phyloP scores from a whole-genome alignment of 1,139 yeast species.

The Geotrichum australiense region DNA sequence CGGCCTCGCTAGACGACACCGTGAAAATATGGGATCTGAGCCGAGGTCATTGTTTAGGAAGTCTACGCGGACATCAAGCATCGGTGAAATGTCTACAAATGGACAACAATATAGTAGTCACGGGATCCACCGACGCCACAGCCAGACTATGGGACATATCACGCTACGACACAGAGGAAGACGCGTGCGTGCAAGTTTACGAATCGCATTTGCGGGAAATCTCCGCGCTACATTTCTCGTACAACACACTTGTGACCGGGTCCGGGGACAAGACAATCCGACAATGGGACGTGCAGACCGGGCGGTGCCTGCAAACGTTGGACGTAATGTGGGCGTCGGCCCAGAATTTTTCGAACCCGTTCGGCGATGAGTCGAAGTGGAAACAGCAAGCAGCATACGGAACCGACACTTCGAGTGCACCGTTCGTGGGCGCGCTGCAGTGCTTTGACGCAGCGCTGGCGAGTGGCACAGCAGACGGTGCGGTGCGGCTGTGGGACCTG shows the following conservation, averaged over 20 bases:
- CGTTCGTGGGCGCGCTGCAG: conserved; percentile 54
- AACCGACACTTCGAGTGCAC: conserved; percentile 20
- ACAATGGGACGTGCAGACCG: conserved; percentile 53
- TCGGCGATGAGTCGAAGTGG: conserved; percentile 23
- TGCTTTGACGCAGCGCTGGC: conserved; percentile 67
- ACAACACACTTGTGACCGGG: conserved; percentile 48
- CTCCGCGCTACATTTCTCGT: conserved; percentile 51
- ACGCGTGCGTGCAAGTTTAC: conserved; percentile 41
- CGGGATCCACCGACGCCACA: conserved; percentile 60
- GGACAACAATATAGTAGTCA: conserved; percentile 46
- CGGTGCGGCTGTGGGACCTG: conserved; percentile 70
- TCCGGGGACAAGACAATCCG: conserved; percentile 53
- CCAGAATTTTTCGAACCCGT: conserved; percentile 21
- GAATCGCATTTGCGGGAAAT: conserved; percentile 60
- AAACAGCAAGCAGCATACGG: conserved; percentile 18
- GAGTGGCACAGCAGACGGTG: conserved; percentile 69
- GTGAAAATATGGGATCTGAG: conserved; percentile 80
- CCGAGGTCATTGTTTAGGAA: conserved; percentile 37
- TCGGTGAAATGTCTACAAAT: conserved; percentile 53
- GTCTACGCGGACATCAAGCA: conserved; percentile 38
- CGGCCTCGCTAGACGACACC: conserved; percentile 74
- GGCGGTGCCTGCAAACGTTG: conserved; percentile 52
- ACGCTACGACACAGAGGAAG: conserved; percentile 26
- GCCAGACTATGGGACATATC: conserved; percentile 53
- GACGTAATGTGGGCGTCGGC: conserved; percentile 54